phyloP scores from a whole-genome alignment of 495 filamentous ascomycete species.

The Penicillium simplicissimum region DNA sequence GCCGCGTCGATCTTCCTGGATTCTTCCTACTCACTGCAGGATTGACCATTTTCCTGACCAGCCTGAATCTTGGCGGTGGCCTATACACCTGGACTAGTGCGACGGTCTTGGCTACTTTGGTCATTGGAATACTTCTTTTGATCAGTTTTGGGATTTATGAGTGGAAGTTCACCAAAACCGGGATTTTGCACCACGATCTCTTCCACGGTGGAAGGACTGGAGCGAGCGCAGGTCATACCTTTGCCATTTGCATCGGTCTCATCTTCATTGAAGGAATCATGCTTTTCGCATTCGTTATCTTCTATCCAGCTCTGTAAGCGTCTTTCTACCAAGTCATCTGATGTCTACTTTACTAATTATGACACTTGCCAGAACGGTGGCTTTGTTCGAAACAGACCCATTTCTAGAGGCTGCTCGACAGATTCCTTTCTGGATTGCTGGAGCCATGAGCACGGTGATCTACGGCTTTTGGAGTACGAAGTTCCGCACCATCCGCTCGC shows the following conservation, averaged over 20 bases:
- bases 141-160: conserved; percentile 13
- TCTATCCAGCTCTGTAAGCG: conserved; percentile 14
- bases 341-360: neutral
- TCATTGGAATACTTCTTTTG: conserved; percentile 7
- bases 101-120: conserved; percentile 9
- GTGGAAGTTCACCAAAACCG: conserved; percentile 16
- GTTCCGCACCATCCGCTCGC: conserved; percentile 10
- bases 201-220: conserved; percentile 8
- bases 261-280: conserved; percentile 18
- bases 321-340: neutral
- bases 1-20: conserved; percentile 7
- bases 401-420: conserved; percentile 5
- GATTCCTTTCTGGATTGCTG: conserved; percentile 13
- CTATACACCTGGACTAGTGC: conserved; percentile 9
- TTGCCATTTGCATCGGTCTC: conserved; percentile 14
- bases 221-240: conserved; percentile 5
- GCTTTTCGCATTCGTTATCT: conserved; percentile 14
- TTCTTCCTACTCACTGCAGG: conserved; percentile 13
- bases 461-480: conserved; percentile 10
- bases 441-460: conserved; percentile 11
- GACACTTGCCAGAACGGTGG: neutral
- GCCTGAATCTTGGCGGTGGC: conserved; percentile 13
- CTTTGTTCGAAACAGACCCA: conserved; percentile 11
- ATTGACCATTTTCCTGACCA: conserved; percentile 10
- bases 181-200: conserved; percentile 18